Conservation (phyloP, 1,139 yeast genomes). For the Protomyces inundatus region DNA sequence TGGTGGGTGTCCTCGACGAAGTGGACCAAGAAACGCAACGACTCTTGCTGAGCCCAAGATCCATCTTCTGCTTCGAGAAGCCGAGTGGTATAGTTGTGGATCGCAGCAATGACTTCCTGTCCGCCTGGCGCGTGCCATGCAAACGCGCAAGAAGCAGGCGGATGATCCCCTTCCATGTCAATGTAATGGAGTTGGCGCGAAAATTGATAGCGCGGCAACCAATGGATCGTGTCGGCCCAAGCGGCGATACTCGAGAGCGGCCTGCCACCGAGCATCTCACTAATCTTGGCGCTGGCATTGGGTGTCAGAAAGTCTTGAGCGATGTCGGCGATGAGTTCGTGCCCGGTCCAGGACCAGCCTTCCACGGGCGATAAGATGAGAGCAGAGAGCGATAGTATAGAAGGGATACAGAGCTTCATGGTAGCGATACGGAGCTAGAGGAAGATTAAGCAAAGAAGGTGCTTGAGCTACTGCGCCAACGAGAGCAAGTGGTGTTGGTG, state of each 20-base stretch:
- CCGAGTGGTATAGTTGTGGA: slow-evolving; percentile 12
- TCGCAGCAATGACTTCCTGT: slow-evolving; percentile 20
- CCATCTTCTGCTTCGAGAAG: slow-evolving; percentile 13
- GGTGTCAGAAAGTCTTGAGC: slow-evolving; percentile 9
- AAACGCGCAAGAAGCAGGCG: slow-evolving; percentile 10
- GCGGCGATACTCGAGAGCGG: slow-evolving; percentile 29
- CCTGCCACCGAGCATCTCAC: slow-evolving; percentile 35
- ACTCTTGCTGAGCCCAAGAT: slow-evolving; percentile 14
- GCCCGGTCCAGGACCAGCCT: slow-evolving; percentile 18
- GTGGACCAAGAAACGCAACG: slow-evolving; percentile 19
- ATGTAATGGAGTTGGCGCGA: slow-evolving; percentile 12
- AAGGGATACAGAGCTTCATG: no score
- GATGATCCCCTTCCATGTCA: slow-evolving; percentile 1
- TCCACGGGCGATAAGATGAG: background rate
- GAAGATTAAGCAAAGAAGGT: no score
- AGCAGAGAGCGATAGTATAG: background rate
- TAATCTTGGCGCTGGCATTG: slow-evolving; percentile 1
- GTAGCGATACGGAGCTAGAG: no score
- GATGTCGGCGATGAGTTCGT: slow-evolving; percentile 14
- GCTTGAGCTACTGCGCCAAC: no score
- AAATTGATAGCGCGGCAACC: slow-evolving; percentile 8
- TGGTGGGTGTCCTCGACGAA: slow-evolving; percentile 17
- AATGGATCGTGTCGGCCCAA: slow-evolving; percentile 24
- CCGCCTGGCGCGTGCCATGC: slow-evolving; percentile 22
- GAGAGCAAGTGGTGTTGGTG: no score